Conservation (phyloP, 2,329 filamentous ascomycete genomes). For the Delphinella strobiligena region DNA sequence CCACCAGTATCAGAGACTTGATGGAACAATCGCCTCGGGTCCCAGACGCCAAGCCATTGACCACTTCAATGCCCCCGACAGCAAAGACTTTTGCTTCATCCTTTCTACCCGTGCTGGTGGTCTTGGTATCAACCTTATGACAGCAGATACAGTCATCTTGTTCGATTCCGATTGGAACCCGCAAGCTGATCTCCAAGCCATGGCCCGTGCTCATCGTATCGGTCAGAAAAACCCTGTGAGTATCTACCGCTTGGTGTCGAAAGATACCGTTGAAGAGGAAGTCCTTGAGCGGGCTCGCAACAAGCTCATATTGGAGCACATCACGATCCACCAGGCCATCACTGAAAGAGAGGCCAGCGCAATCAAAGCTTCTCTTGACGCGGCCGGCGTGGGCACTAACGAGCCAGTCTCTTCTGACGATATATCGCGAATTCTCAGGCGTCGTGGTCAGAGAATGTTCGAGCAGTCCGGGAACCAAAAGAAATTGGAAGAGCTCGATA, state of each 20-base stretch:
- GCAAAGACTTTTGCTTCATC: conserved; percentile 91
- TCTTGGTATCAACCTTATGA: conserved; percentile 98
- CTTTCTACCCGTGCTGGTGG: conserved; percentile 92
- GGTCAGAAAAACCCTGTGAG: conserved; percentile 93
- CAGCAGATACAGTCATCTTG: conserved; percentile 91
- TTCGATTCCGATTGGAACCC: conserved; percentile 99
- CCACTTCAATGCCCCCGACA: conserved; percentile 94
- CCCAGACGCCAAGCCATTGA: conserved; percentile 90
- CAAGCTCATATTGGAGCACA: conserved; percentile 92
- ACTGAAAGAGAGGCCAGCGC: conserved; percentile 86
- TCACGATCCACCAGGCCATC: conserved; percentile 92
- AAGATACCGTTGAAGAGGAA: conserved; percentile 97
- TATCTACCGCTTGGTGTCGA: conserved; percentile 91
- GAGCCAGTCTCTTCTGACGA: conserved; percentile 88
- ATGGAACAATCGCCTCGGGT: conserved; percentile 84
- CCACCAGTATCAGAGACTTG: conserved; percentile 90
- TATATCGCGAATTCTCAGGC: conserved; percentile 92
- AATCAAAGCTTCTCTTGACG: conserved; percentile 64
- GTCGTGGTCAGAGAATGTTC: conserved; percentile 98
- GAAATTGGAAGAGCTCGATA: conserved; percentile 92
- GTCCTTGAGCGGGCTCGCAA: conserved; percentile 92
- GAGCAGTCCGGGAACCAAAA: conserved; percentile 95
- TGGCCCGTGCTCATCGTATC: conserved; percentile 96
- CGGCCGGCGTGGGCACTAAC: conserved; percentile 46
- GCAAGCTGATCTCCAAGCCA: conserved; percentile 92